A percentile compares a stretch with the other conserved stretches of the same genome.
Conservation (phyloP, 345 rosid species). For the Arabis hirsuta region DNA sequence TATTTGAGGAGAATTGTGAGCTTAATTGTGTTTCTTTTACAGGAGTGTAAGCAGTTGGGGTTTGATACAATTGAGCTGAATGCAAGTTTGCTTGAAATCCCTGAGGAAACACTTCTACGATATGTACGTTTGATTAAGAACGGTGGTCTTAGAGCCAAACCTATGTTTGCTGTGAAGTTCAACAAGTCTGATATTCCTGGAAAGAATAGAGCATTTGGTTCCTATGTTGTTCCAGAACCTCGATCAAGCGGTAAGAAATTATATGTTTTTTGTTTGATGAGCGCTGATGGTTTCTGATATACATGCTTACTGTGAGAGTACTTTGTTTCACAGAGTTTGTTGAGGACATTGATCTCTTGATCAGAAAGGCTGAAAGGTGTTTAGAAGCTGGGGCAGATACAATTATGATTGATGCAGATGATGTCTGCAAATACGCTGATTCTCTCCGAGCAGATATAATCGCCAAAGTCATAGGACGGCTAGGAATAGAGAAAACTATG, state of each 20-base stretch:
- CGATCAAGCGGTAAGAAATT: conserved; percentile 64
- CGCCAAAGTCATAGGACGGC: conserved; percentile 79
- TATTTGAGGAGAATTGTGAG: neutral
- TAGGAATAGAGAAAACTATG: conserved; percentile 93
- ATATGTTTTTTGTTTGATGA: neutral
- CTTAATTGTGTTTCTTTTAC: conserved; percentile 1
- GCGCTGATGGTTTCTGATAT: conserved; percentile 1
- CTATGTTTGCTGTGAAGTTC: conserved; percentile 73
- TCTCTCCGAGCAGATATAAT: conserved; percentile 74
- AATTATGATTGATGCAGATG: conserved; percentile 95
- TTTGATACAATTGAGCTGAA: conserved; percentile 87
- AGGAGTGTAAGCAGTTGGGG: conserved; percentile 92
- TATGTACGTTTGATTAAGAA: conserved; percentile 80
- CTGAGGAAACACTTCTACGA: conserved; percentile 85
- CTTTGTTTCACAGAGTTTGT: conserved; percentile 54
- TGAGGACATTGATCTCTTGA: conserved; percentile 83
- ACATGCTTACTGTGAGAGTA: neutral
- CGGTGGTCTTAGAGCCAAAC: conserved; percentile 84
- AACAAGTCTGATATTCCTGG: conserved; percentile 79
- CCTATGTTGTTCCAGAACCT: conserved; percentile 69
- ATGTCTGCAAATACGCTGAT: conserved; percentile 70
- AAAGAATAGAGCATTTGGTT: conserved; percentile 74
- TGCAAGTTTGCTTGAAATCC: conserved; percentile 74
- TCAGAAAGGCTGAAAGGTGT: conserved; percentile 94
- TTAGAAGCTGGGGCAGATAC: conserved; percentile 94